Evolutionary conservation across 2,329 filamentous ascomycete species (phyloP).

Genomic region (Sclerotinia glacialis): DNA sequence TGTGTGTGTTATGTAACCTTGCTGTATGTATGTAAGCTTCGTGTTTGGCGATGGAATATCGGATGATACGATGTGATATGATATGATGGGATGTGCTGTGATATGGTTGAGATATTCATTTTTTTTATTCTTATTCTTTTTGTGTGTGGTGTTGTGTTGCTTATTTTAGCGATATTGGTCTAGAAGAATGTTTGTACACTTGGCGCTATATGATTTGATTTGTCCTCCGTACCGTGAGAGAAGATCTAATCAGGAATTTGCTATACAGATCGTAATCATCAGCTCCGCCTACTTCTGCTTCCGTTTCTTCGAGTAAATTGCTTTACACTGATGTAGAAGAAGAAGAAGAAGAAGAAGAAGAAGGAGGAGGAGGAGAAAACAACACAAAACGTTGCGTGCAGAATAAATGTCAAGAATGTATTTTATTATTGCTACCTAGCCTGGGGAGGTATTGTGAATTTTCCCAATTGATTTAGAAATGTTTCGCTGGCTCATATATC

Average conservation of each 20-base stretch:
- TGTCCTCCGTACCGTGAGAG: not conserved
- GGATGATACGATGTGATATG: not conserved
- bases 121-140: not conserved
- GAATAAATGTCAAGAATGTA: not conserved
- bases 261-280: no score
- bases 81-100: no score
- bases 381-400: no score
- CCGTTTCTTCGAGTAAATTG: no score
- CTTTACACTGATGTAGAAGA: no score
- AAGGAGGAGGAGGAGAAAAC: no score
- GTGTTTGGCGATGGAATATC: slow-evolving; percentile 1
- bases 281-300: no score
- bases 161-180: not conserved
- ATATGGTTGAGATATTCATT: no score
- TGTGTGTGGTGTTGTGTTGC: not conserved
- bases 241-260: no score
- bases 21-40: slow-evolving; percentile 4
- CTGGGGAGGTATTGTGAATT: not conserved
- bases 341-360: no score
- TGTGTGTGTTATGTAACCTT: not conserved
- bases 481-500: no score
- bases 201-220: not conserved
- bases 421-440: not conserved
- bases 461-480: not conserved
- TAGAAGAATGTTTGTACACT: not conserved